These are phyloP conservation scores for Ophiognomonia clavigignenti-juglandacearum DNA, from an alignment of 2,329 filamentous ascomycete species.

Conservation along the genomic window DNA sequence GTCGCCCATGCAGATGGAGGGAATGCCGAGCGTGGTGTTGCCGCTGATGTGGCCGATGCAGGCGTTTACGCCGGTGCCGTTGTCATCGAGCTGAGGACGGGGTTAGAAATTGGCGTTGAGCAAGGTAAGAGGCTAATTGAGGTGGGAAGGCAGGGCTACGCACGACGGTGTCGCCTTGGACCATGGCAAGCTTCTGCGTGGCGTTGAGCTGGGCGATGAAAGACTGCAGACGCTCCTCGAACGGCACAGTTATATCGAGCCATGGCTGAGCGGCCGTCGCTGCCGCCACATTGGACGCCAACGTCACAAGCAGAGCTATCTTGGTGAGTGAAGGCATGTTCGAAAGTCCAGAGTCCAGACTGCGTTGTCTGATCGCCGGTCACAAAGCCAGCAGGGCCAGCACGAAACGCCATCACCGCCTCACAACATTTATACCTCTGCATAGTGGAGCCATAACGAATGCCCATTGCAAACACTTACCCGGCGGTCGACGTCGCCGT, in stretches of 20 bases:
- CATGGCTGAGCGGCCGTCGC: conserved; percentile 8
- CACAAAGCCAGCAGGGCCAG: too few species aligned
- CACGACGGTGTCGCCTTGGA: conserved; percentile 15
- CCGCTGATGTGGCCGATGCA: conserved; percentile 12
- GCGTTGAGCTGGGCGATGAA: conserved; percentile 13
- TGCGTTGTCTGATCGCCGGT: too few species aligned
- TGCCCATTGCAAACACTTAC: too few species aligned
- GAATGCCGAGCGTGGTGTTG: background rate
- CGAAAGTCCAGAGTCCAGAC: too few species aligned
- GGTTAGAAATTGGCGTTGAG: background rate
- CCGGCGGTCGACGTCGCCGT: too few species aligned
- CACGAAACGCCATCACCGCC: too few species aligned
- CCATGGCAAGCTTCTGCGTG: conserved; percentile 13
- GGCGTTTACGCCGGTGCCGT: conserved; percentile 10
- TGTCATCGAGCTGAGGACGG: conserved; percentile 8
- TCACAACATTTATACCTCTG: too few species aligned
- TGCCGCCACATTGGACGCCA: too few species aligned
- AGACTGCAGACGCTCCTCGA: conserved; percentile 10
- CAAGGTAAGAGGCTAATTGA: background rate
- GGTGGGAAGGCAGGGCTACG: background rate
- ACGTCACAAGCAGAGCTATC: too few species aligned
- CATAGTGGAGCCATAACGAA: too few species aligned
- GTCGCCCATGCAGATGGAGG: conserved; percentile 4
- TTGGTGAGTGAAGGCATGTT: too few species aligned
- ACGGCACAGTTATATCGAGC: conserved; percentile 9